Percentiles rank a stretch among this genome's conserved stretches.
Conservation (phyloP, 352 stramenopile species). For the Phytophthora hibernalis region DNA sequence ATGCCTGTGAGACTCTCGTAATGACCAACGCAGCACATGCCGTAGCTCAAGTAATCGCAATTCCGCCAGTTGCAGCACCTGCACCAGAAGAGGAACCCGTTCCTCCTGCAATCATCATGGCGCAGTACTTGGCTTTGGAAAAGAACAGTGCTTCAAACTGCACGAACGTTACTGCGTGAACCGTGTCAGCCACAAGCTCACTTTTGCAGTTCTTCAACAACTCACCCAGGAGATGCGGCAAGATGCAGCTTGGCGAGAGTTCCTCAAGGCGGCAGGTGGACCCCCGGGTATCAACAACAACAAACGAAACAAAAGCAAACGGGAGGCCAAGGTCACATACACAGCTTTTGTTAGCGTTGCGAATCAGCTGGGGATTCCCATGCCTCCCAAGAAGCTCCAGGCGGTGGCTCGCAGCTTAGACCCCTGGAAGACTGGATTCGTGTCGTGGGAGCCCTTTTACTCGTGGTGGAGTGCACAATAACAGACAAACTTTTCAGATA, state of each 20-base stretch:
- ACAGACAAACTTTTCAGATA: neutral
- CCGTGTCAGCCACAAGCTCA: conserved; percentile 67
- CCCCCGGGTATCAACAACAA: neutral
- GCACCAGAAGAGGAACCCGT: conserved; percentile 45
- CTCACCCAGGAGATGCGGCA: conserved; percentile 70
- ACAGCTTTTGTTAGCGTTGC: conserved; percentile 58
- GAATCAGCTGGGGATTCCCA: conserved; percentile 42
- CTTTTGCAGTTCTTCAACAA: conserved; percentile 66
- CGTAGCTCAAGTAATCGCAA: conserved; percentile 58
- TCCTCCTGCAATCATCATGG: conserved; percentile 61
- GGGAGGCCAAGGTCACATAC: conserved; percentile 47
- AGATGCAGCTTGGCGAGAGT: conserved; percentile 62
- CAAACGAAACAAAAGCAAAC: conserved; percentile 37
- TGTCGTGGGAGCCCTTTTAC: conserved; percentile 74
- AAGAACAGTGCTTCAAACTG: conserved; percentile 58
- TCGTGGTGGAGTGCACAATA: conserved; percentile 61
- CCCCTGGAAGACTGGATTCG: conserved; percentile 54
- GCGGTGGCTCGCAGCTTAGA: conserved; percentile 52
- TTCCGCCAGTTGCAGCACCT: conserved; percentile 42
- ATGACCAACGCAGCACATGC: conserved; percentile 63
- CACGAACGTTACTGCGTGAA: conserved; percentile 67
- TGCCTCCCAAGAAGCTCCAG: conserved; percentile 60
- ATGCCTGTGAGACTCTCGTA: conserved; percentile 62
- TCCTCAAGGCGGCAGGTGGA: conserved; percentile 41
- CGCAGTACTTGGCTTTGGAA: conserved; percentile 62